Evolutionary conservation across 169 alveolate species (phyloP).

Genomic region (Theileria annulata): DNA sequence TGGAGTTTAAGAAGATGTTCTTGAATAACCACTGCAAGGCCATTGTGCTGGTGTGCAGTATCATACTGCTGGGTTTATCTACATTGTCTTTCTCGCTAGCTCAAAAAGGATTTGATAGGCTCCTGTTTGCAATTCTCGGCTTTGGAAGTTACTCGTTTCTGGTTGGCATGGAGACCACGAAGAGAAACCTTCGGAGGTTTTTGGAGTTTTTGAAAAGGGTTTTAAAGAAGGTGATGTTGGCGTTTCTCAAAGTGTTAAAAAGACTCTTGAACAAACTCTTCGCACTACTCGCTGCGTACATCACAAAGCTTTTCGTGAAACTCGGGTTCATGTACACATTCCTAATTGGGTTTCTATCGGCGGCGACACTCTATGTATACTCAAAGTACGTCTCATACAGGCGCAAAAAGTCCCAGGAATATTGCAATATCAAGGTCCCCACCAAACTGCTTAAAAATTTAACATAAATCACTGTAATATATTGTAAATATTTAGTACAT

Average conservation of each 20-base stretch:
- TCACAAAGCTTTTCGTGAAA: not conserved
- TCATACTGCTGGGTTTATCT: constrained; percentile 5
- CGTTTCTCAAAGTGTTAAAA: not conserved
- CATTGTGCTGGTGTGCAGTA: constrained; percentile 14
- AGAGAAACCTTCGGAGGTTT: not conserved
- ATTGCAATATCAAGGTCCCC: not conserved
- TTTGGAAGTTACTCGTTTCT: not conserved
- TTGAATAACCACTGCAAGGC: not conserved
- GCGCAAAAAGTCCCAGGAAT: not conserved
- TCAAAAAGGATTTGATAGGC: not conserved
- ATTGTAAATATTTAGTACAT: not conserved
- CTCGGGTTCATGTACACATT: not conserved
- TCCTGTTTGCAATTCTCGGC: not conserved
- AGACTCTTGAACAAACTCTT: not conserved
- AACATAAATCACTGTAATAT: not conserved
- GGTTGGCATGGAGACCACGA: constrained; percentile 9
- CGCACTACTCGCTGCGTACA: not conserved
- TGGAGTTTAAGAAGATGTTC: not conserved
- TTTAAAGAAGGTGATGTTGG: not conserved
- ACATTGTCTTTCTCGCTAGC: constrained; percentile 7
- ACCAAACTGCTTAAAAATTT: not conserved
- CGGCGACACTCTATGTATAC: not conserved
- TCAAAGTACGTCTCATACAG: not conserved
- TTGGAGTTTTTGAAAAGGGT: not conserved
- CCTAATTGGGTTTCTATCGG: not conserved